A percentile compares a stretch with the other conserved stretches of the same genome.
These are phyloP conservation scores for Boletus speciosus DNA, from an alignment of 768 basidiomycete species.

Conservation along the genomic window DNA sequence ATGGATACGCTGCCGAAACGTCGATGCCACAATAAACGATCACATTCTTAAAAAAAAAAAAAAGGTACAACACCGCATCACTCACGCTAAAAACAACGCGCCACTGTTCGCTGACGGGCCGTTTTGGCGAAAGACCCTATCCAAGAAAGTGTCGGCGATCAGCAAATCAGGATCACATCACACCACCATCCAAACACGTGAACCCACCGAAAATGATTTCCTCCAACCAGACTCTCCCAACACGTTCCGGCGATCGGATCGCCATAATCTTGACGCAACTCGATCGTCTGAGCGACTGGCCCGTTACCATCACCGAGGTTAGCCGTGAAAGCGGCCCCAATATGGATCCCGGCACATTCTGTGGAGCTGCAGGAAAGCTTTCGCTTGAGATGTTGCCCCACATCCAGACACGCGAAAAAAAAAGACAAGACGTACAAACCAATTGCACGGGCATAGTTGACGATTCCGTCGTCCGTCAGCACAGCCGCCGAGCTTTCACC, in stretches of 20 bases:
- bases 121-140: constrained; percentile 54
- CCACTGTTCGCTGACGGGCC: constrained; percentile 47
- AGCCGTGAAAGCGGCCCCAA: constrained; percentile 37
- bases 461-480: constrained; percentile 51
- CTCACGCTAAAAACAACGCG: constrained; percentile 59
- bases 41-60: neutral
- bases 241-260: constrained; percentile 39
- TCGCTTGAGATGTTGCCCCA: neutral
- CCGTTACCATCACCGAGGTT: constrained; percentile 50
- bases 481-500: constrained; percentile 55
- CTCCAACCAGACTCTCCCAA: constrained; percentile 42
- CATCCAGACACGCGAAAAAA: neutral
- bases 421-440: constrained; percentile 49
- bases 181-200: neutral
- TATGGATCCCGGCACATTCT: constrained; percentile 39
- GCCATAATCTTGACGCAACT: constrained; percentile 45
- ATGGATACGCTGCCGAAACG: constrained; percentile 39
- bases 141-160: neutral
- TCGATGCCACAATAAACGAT: neutral
- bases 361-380: constrained; percentile 26
- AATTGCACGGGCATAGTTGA: constrained; percentile 59
- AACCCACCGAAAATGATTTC: constrained; percentile 45
- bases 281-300: constrained; percentile 40
- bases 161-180: neutral
- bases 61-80: neutral